Evolutionary conservation across 1,139 yeast genomes (phyloP), one percentile per base, ranked within the genome.

Genomic region (Wickerhamiella infanticola): DNA sequence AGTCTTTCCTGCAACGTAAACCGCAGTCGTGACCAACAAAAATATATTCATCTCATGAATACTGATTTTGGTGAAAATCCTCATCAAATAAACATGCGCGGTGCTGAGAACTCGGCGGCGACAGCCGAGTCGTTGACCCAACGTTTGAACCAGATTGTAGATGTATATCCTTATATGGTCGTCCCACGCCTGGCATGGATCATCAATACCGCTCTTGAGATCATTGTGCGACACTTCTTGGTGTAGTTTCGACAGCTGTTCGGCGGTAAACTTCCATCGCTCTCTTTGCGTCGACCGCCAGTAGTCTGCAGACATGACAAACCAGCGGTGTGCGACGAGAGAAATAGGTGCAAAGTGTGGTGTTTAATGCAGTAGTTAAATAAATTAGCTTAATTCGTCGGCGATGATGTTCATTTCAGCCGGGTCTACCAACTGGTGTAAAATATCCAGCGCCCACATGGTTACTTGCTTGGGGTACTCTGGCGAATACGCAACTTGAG

Each of bases 1-100:
- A 36, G 86, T 81, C 59, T 90, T 90, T 65, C 95, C 82, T 0
- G 96, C 90, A 42, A 90, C 73, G 58, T 90, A 90, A 3, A 88
- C 70, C 55, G 94, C 80, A 0, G 97, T 79, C 0, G 97, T 79
- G 5, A 85, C 80, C 51, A 88, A 63, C 45, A 86, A 65, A 58
- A 86, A 88, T 1, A 82, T 69, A 58, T 90, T 90, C 49, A 88
- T 74, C 59, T 90, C 98, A 52, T 80, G 75, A 35, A 85, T 64
- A 29, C 86, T 77, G 0, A 79, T 93, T 45, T 74, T 70, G 2
- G 85, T 73, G 41, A 86, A 66, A 57, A 88, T 85, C 43, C 97
- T 63, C 7, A 81, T 69, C 23, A 85, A 62, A 55, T 85, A 90
- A 3, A 85, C 75, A 57, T 88, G 95, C 0, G 96, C 94, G 0